Evolutionary conservation across 2,329 filamentous ascomycete species (phyloP), one percentile per base, ranked within the genome.

Genomic region (Pseudocercospora musae): DNA sequence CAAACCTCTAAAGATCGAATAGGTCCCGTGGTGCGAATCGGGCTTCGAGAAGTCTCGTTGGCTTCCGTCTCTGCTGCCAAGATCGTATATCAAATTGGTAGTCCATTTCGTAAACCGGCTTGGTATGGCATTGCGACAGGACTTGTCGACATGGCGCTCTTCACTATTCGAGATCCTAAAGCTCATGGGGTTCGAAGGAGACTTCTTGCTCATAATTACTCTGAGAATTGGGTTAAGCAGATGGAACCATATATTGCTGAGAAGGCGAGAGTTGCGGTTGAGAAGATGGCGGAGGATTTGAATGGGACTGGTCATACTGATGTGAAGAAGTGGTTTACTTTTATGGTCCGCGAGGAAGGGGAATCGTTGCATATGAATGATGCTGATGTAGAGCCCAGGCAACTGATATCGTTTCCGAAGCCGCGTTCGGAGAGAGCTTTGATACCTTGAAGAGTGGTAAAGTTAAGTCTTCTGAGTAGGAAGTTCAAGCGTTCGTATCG

Each of bases 31-130:
- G 42, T 46, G 42, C n/a, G 42, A 21, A 46, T 46, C 42, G n/a
- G 18, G 3, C 42, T 23, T 20, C 2, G 42, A 46, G 59, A 58
- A 25, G 53, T 62, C 21, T 97, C 93, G 4, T 81, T 97, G 60
- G 91, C 91, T 73, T 89, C 92, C 49, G 85, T 98, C 62, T 90
- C 91, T 8, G 95, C 95, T 8, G 94, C 92, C 20, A 85, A 89
- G 77, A 93, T 93, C 77, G 79, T 98, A 7, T 62, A 62, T 21
- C 42, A 58, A 11, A 40, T 58, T 15, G 53, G 59, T 33, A 40
- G 37, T 27, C 59, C 53, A 20, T 62, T 18, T 9, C 29, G 53
- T 7, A 62, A 62, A 23, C 33, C 27, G 3, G 6, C 42, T 10
- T 62, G 53, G 53, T 62, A 58, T 25, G 25, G 40, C 4, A 46